A percentile compares a stretch with the other conserved stretches of the same genome.
Evolutionary conservation across 495 filamentous ascomycete species (phyloP).

Genomic region (Aspergillus baeticus): DNA sequence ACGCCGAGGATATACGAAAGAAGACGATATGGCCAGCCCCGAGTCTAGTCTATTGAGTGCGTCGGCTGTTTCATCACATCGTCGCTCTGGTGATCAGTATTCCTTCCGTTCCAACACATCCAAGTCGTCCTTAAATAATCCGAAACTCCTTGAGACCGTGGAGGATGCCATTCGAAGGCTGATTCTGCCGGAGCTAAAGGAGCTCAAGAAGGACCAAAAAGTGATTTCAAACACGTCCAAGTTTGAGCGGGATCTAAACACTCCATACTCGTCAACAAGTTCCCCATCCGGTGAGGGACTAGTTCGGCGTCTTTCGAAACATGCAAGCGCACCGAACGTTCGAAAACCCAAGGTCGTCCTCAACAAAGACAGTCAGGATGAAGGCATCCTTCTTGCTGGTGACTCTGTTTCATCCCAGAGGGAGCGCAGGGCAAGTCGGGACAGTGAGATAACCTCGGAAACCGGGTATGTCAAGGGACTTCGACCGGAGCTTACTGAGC

Average conservation of each 20-base stretch:
- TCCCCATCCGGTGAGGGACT: slow-evolving; percentile 59
- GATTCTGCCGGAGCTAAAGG: slow-evolving; percentile 88
- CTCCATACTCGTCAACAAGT: slow-evolving; percentile 60
- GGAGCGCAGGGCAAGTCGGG: slow-evolving; percentile 43
- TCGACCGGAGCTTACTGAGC: slow-evolving; percentile 48
- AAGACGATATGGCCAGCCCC: slow-evolving; percentile 61
- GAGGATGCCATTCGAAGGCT: slow-evolving; percentile 93
- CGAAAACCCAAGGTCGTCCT: slow-evolving; percentile 64
- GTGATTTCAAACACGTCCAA: slow-evolving; percentile 58
- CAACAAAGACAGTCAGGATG: slow-evolving; percentile 58
- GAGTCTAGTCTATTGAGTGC: slow-evolving; percentile 73
- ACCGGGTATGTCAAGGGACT: slow-evolving; percentile 44
- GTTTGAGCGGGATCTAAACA: slow-evolving; percentile 59
- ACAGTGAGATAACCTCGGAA: slow-evolving; percentile 49
- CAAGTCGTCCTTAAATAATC: slow-evolving; percentile 90
- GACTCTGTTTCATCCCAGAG: slow-evolving; percentile 44
- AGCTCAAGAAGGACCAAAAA: slow-evolving; percentile 85
- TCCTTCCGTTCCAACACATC: slow-evolving; percentile 76
- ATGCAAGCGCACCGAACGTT: slow-evolving; percentile 68
- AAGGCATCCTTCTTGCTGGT: slow-evolving; percentile 56
- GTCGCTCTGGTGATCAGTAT: slow-evolving; percentile 70
- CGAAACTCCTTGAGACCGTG: slow-evolving; percentile 89
- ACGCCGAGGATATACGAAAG: slow-evolving; percentile 60
- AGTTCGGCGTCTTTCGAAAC: slow-evolving; percentile 62
- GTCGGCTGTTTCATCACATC: slow-evolving; percentile 67